Base-by-base conservation (phyloP, 2,329 filamentous ascomycete species). In the Nannizziopsis barbatae region DNA sequence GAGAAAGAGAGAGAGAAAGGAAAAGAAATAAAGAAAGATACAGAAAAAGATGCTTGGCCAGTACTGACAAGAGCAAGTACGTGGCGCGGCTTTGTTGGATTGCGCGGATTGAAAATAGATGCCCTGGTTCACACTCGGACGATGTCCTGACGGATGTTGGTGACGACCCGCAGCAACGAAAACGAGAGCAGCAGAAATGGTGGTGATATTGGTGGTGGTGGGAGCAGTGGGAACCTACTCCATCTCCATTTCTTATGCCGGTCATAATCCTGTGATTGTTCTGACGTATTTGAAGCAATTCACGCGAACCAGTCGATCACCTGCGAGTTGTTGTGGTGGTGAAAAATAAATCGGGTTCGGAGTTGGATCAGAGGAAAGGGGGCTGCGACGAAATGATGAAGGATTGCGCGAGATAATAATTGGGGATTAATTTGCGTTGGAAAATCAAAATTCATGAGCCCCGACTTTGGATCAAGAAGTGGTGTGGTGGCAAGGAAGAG, bases 401-500 rank as follows among this genome's bases (percentile, higher is more conserved):
- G 8, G 37, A 20, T 30, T 20, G 5, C 4, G 38, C 20, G 9
- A 14, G 12, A 35, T 35, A 14, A 37, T 37, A 17, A 37, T 37
- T 17, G 11, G 18, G 35, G 32, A 36, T 15, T 33, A 20, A 36
- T 45, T 32, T 45, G 35, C 10, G 22, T 35, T 22, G 45, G 33
- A 33, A 35, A 31, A 42, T 14, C 33, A 22, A 27, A 27, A 27
- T 27, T 27, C 22, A 7, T 27, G 22, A 27, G 7, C 22, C n/a
- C n/a, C 22, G 22, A 27, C 7, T 27, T 27, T 27, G 22, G 22
- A 42, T 17, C 30, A 22, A 43, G 38, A 47, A 27, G 22, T 27
- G 15, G 49, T 50, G 50, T 33, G 39, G 41, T 43, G 42, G 50
- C 49, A 36, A 49, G 46, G 39, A 56, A 57, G 54, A 52, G 50